These are phyloP conservation scores for Aphanomyces astaci DNA, from an alignment of 352 stramenopile genomes.

Conservation along the genomic window DNA sequence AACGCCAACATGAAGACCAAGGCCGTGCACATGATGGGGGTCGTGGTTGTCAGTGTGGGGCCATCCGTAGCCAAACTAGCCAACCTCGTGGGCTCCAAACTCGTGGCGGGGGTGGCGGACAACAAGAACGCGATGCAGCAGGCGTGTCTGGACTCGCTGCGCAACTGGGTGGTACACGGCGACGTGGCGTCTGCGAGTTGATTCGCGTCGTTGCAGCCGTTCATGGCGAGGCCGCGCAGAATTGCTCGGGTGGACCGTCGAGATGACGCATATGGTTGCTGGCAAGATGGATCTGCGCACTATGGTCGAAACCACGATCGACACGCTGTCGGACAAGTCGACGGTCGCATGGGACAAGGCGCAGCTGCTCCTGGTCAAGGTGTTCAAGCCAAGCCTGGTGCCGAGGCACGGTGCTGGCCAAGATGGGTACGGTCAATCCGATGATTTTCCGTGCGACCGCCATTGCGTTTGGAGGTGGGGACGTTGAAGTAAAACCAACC, in stretches of 20 bases:
- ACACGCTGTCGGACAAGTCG: conserved; percentile 78
- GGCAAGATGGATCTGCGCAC: conserved; percentile 59
- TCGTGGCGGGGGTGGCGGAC: conserved; percentile 66
- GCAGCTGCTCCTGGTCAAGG: conserved; percentile 59
- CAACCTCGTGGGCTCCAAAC: conserved; percentile 58
- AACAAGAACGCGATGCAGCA: conserved; percentile 87
- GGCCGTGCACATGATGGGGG: conserved; percentile 69
- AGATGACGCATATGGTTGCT: conserved; percentile 48
- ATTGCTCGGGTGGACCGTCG: conserved; percentile 60
- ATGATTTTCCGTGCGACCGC: conserved; percentile 70
- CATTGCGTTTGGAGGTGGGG: neutral
- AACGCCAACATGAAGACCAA: conserved; percentile 85
- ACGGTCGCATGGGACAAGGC: conserved; percentile 76
- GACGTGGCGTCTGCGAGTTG: conserved; percentile 50
- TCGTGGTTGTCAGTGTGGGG: conserved; percentile 65
- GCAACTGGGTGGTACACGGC: conserved; percentile 80
- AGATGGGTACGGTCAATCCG: conserved; percentile 78
- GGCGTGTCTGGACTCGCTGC: conserved; percentile 62
- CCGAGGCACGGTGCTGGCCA: conserved; percentile 72
- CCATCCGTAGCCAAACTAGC: conserved; percentile 73
- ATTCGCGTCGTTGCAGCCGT: conserved; percentile 60
- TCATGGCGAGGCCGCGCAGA: conserved; percentile 66
- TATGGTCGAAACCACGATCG: conserved; percentile 59
- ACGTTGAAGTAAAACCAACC: neutral
- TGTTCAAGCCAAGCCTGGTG: conserved; percentile 69